Evolutionary conservation across 441 rosid species (phyloP), one percentile per base, ranked within the genome.

Genomic region (Corymbia citriodora): DNA sequence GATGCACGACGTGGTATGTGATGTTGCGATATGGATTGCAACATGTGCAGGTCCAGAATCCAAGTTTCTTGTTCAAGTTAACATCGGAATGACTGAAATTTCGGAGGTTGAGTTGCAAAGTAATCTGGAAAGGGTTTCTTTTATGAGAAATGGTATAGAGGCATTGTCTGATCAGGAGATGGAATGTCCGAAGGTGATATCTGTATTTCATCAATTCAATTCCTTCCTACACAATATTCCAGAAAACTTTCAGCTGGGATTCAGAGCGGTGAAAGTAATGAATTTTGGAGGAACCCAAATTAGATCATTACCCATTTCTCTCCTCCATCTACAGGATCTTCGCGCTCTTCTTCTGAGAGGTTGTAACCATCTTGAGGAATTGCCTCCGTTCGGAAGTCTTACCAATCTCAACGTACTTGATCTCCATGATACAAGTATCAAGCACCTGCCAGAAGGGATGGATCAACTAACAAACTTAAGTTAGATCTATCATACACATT

Each of bases 1-100:
- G 72, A 92, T 94, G 94, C 94, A 94, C 90, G 94, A 90, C 54
- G 91, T 94, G 68, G 92, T 94, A 52, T 92, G 94, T 3, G 95
- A 94, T 87, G 93, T 93, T 88, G 91, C 94, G 40, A 90, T 94
- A 65, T 92, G 94, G 93, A 87, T 94, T 29, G 91, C 91, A 89
- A 91, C 91, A 19, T 82, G 91, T 70, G 55, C 48, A 10, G 91
- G 92, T 36, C 87, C 85, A 91, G 92, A 89, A 52, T 88, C 83
- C 57, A 93, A 89, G 85, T 92, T 91, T 88, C 93, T 93, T 45
- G 83, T 93, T 87, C 91, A 29, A 53, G 90, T 93, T 89, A 94
- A 93, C 15, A 83, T 25, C 33, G 91, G 92, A 16, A 86, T 94
- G 89, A 36, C 31, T 19, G 72, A 90, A 88, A 57, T 93, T 92